A percentile compares a stretch with the other conserved stretches of the same genome.
These are phyloP conservation scores for Elsinoe australis DNA, from an alignment of 2,329 filamentous ascomycete species.

Conservation along the genomic window DNA sequence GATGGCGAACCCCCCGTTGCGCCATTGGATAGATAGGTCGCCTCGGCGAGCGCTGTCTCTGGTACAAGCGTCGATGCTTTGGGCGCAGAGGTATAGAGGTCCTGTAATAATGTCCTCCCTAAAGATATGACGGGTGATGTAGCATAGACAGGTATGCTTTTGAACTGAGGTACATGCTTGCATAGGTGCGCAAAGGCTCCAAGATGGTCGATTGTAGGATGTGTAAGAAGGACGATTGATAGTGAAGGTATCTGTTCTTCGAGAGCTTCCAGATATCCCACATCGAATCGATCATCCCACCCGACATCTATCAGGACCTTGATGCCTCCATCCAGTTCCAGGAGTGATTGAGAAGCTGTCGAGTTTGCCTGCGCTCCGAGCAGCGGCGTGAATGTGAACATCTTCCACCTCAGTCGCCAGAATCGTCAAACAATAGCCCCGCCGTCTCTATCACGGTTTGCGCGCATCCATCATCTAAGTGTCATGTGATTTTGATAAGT, in stretches of 20 bases:
- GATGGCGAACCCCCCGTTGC: slow-evolving; percentile 42
- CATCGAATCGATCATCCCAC: slow-evolving; percentile 89
- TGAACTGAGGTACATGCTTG: slow-evolving; percentile 89
- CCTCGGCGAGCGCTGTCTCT: slow-evolving; percentile 61
- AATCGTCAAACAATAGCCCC: too few relatives aligned
- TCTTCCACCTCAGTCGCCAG: slow-evolving; percentile 45
- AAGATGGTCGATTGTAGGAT: slow-evolving; percentile 84
- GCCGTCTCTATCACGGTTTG: background rate
- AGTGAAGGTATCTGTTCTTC: slow-evolving; percentile 68
- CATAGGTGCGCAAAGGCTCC: slow-evolving; percentile 94
- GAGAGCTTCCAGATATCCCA: slow-evolving; percentile 71
- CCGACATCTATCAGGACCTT: slow-evolving; percentile 92
- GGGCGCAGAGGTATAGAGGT: slow-evolving; percentile 84
- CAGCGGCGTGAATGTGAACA: slow-evolving; percentile 95
- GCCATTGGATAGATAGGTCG: slow-evolving; percentile 46
- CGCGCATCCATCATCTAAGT: background rate
- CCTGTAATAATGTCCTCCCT: slow-evolving; percentile 81
- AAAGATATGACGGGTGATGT: slow-evolving; percentile 89
- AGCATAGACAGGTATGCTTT: slow-evolving; percentile 86
- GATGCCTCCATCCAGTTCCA: slow-evolving; percentile 93
- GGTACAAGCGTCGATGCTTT: slow-evolving; percentile 80
- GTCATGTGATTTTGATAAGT: too few relatives aligned
- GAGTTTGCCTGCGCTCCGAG: slow-evolving; percentile 85
- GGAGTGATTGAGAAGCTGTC: slow-evolving; percentile 82
- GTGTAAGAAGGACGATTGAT: slow-evolving; percentile 87